These are phyloP conservation scores for Fusarium fujikuroi DNA, from an alignment of 2,329 filamentous ascomycete genomes.

Conservation along the genomic window DNA sequence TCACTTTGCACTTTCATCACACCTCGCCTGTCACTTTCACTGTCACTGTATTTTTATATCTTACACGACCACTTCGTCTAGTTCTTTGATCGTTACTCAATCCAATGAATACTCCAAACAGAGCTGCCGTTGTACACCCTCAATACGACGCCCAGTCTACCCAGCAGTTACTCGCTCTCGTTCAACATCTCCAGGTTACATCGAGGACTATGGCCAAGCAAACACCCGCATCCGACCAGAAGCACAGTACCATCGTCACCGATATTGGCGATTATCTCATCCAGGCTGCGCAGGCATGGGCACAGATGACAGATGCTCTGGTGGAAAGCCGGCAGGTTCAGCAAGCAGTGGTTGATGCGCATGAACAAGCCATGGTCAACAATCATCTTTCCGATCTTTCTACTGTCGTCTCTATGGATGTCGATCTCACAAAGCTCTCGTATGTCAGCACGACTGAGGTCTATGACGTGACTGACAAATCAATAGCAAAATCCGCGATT, in stretches of 20 bases:
- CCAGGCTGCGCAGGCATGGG: slow-evolving; percentile 48
- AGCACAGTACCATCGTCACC: slow-evolving; percentile 43
- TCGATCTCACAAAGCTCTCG: slow-evolving; percentile 39
- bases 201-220: slow-evolving; percentile 28
- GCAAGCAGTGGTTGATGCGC: slow-evolving; percentile 42
- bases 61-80: background rate
- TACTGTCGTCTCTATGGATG: slow-evolving; percentile 46
- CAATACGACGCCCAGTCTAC: slow-evolving; percentile 25
- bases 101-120: slow-evolving; percentile 24
- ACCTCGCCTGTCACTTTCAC: background rate
- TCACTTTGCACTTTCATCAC: background rate
- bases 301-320: slow-evolving; percentile 47
- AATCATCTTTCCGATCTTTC: slow-evolving; percentile 46
- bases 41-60: background rate
- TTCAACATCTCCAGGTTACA: slow-evolving; percentile 20
- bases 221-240: slow-evolving; percentile 4
- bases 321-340: slow-evolving; percentile 48
- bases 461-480: background rate
- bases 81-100: background rate
- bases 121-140: background rate
- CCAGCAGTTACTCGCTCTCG: slow-evolving; percentile 21
- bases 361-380: slow-evolving; percentile 42
- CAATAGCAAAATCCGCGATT: slow-evolving; percentile 33
- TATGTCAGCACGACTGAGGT: background rate
- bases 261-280: slow-evolving; percentile 52